phyloP scores from a whole-genome alignment of 177 flowering plant species.

The Vitis hybrid region DNA sequence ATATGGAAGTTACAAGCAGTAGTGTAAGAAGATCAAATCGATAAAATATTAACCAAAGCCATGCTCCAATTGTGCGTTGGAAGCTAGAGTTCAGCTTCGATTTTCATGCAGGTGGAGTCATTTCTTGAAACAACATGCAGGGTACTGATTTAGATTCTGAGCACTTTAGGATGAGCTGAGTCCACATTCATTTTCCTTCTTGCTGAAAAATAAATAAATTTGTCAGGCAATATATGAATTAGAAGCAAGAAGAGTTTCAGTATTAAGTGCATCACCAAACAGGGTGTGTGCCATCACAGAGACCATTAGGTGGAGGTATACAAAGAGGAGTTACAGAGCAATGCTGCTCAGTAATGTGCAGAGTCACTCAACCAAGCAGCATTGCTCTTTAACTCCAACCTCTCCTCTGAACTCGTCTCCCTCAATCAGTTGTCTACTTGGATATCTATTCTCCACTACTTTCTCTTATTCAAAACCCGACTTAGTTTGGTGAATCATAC shows the following conservation, averaged over 20 bases:
- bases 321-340: conserved; percentile 8
- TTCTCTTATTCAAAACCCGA: conserved; percentile 25
- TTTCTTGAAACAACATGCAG: neutral
- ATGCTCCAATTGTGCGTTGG: conserved; percentile 39
- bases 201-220: neutral
- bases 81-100: conserved; percentile 30
- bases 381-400: conserved; percentile 39
- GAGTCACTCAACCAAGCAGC: conserved; percentile 33
- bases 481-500: conserved; percentile 25
- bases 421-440: conserved; percentile 31
- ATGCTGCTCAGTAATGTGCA: conserved; percentile 18
- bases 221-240: conserved; percentile 27
- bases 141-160: neutral
- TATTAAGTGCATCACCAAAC: conserved; percentile 32
- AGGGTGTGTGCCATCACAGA: conserved; percentile 61
- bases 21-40: too few relatives aligned
- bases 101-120: conserved; percentile 18
- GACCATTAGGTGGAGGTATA: conserved; percentile 37
- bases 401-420: conserved; percentile 10
- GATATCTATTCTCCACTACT: conserved; percentile 33
- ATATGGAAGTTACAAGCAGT: too few relatives aligned
- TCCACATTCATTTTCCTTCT: too few relatives aligned
- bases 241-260: conserved; percentile 48
- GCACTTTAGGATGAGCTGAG: neutral
- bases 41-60: conserved; percentile 33